phyloP scores from a whole-genome alignment of 352 stramenopile species.

The Globisporangium spinosum region DNA sequence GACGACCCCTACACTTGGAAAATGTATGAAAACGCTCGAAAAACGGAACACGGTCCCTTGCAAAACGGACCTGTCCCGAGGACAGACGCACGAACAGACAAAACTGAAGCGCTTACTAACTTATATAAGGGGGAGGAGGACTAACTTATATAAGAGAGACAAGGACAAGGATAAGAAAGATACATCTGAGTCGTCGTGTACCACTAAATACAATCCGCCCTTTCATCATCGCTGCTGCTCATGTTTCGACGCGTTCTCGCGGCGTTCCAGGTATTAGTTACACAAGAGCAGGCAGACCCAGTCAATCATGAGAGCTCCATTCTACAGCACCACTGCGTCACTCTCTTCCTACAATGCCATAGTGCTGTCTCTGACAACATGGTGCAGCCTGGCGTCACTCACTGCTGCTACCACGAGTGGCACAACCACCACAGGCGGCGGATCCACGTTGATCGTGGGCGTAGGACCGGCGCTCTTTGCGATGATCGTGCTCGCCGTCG shows the following conservation, averaged over 20 bases:
- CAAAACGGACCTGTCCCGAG: too few relatives aligned
- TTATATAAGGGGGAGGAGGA: too few relatives aligned
- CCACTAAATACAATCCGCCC: background rate
- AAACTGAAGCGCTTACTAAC: too few relatives aligned
- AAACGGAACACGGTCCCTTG: too few relatives aligned
- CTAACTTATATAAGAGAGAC: too few relatives aligned
- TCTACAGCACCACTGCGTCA: background rate
- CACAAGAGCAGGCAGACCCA: background rate
- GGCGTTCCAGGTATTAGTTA: background rate
- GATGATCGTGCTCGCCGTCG: constrained; percentile 32
- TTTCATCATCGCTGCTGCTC: background rate
- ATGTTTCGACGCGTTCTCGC: background rate
- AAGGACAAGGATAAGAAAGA: too few relatives aligned
- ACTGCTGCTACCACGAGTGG: background rate
- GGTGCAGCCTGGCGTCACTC: background rate
- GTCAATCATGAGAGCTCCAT: background rate
- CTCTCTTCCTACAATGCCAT: background rate
- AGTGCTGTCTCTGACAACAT: background rate
- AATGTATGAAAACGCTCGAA: too few relatives aligned
- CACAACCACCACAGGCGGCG: background rate
- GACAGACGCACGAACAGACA: too few relatives aligned
- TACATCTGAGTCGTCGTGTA: background rate
- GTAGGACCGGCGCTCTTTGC: constrained; percentile 35
- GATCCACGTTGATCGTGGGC: constrained; percentile 19
- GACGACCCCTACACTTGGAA: too few relatives aligned